Evolutionary conservation across 2,329 filamentous ascomycete species (phyloP).

Genomic region (Fusarium albidum): DNA sequence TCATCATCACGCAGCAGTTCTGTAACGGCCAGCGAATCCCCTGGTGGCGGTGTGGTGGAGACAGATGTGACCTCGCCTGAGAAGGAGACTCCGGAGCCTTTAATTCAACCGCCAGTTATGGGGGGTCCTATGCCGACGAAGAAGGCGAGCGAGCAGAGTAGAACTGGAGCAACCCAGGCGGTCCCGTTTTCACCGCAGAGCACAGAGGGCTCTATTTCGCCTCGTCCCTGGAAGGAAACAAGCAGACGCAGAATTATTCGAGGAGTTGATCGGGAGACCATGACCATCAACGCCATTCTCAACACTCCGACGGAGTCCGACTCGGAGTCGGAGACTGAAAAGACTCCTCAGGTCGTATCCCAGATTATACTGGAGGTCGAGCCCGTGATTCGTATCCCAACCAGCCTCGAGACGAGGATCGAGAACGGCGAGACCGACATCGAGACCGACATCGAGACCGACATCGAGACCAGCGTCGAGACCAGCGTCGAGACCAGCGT

Average conservation of each 20-base stretch:
- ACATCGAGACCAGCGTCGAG: conserved; percentile 41
- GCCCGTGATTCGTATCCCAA: conserved; percentile 26
- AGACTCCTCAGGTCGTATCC: conserved; percentile 13
- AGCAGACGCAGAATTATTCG: conserved; percentile 11
- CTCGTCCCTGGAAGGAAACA: conserved; percentile 25
- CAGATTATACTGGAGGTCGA: conserved; percentile 17
- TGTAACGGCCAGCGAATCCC: conserved; percentile 38
- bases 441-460: too few relatives aligned
- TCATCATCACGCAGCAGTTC: conserved; percentile 51
- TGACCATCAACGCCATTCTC: conserved; percentile 46
- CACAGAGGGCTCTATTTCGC: conserved; percentile 37
- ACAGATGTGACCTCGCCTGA: conserved; percentile 61
- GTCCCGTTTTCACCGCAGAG: conserved; percentile 46
- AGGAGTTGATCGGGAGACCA: conserved; percentile 35
- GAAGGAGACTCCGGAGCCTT: conserved; percentile 53
- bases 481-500: conserved; percentile 38
- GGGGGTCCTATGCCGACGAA: conserved; percentile 6
- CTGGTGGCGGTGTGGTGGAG: conserved; percentile 41
- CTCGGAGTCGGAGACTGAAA: conserved; percentile 22
- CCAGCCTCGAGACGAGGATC: conserved; percentile 37
- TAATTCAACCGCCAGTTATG: conserved; percentile 42
- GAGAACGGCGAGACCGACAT: too few relatives aligned
- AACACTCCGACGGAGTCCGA: conserved; percentile 40
- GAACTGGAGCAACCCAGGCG: conserved; percentile 12
- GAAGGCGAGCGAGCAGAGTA: conserved; percentile 14